Evolutionary conservation across 192 early-diverging fungal genomes (phyloP), one percentile per base, ranked within the genome.

Genomic region (Chytriomyces hyalinus): DNA sequence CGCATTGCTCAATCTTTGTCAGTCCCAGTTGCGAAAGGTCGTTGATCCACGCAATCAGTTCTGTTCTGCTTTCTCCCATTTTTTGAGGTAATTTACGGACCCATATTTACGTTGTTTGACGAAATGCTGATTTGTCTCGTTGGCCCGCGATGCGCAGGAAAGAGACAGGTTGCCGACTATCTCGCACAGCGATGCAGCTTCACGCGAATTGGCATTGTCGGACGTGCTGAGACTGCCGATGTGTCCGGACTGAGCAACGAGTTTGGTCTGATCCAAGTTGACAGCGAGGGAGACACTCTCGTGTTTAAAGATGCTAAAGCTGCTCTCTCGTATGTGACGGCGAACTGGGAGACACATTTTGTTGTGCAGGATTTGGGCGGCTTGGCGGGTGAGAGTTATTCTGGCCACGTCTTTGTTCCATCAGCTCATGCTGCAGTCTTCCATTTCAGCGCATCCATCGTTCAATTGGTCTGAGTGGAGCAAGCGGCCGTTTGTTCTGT

Each of bases 1-100:
- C 98, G 46, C 92, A 92, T 77, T 98, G 96, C 84, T 99, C 97
- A 17, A 99, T 88, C 77, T 96, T 97, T 65, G 92, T 96, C 83
- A 95, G 93, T 79, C 90, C 93, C 73, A 96, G 85, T 75, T 94
- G 92, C 71, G 95, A 88, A 44, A 99, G 91, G 72, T 95, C 94
- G 81, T 99, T 99, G 78, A 97, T 73, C 98, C 98, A 98, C 13
- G 87, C 90, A 22, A 99, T 81, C 48, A 99, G 87, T 79, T 97
- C 96, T 49, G 91, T 91, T 83, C 96, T 11, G n/a, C n/a, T 24
- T 36, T 71, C 70, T 10, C 70, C 70, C 70, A 71, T 45, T 63
- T 63, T 20, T 57, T 20, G 53, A 57, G 20, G 20, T 13, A 20
- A 57, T n/a, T 36, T 36, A 4, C 0, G 57, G 57, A 4, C 4